phyloP scores from a whole-genome alignment of 2,329 filamentous ascomycete genomes.

The Pestalotiopsis fici region DNA sequence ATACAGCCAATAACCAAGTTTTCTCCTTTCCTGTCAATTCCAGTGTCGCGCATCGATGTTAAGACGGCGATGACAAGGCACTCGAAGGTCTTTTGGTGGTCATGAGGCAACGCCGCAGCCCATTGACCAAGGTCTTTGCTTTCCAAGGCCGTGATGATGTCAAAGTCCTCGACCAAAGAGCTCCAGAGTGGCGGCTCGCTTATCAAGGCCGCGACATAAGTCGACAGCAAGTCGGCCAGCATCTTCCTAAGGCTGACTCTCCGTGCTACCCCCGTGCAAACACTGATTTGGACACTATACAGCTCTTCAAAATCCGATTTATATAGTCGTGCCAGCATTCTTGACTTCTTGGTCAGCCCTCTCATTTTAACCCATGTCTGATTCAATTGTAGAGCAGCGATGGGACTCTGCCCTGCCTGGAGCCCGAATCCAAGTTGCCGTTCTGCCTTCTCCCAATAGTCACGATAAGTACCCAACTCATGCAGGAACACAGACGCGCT shows the following conservation, averaged over 20 bases:
- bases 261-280: neutral
- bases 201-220: neutral
- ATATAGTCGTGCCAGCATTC: neutral
- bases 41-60: neutral
- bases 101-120: neutral
- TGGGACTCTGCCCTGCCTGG: neutral
- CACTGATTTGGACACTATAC: neutral
- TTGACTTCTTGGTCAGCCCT: neutral
- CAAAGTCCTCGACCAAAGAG: neutral
- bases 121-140: neutral
- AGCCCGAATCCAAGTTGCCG: neutral
- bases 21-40: neutral
- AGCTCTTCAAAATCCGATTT: neutral
- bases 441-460: neutral
- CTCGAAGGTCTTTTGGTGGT: neutral
- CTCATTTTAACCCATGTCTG: neutral
- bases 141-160: neutral
- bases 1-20: neutral
- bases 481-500: neutral
- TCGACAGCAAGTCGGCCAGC: neutral
- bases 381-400: neutral
- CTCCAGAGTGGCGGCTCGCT: neutral
- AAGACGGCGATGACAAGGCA: neutral
- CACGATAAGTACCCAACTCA: neutral
- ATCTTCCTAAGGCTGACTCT: neutral